Evolutionary conservation across 768 basidiomycete species (phyloP), one percentile per base, ranked within the genome.

Genomic region (Thelephora ganbajun): DNA sequence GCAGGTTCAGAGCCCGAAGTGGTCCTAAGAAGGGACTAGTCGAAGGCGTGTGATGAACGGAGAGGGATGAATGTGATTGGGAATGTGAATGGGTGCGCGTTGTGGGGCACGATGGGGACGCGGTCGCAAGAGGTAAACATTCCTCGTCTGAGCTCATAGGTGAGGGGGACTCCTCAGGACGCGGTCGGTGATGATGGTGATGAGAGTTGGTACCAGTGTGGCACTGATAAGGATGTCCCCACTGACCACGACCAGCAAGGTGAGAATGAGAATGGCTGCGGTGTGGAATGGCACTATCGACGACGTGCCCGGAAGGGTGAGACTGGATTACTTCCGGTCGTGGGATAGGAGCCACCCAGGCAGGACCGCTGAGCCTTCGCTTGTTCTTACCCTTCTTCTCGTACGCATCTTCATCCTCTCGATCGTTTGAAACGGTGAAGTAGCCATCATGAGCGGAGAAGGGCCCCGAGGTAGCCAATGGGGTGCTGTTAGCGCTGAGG

Each of bases 1-100:
- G 82, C 39, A 88, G 74, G 55, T 85, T 80, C 49, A 89, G 71
- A 5, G 80, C 80, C 47, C 81, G 73, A 53, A 89, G 63, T 2
- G 83, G 83, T 0, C 80, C 85, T 18, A 89, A 73, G 71, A 89
- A 87, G 0, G 85, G 85, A 50, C 80, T 83, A 1, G 83, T 80
- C 16, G 79, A 80, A 1, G 85, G 85, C 0, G 85, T 86, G 55
- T 61, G 62, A 33, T 57, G 50, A 12, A 62, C 69, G n/a, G 62
- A 14, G 63, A 63, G 19, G 66, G 64, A 20, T 60, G 59, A 13
- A 60, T 43, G 48, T 58, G 50, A 12, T 42, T 6, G 46, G 4
- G 33, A 36, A 33, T 50, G 51, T 47, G 46, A 39, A 57, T 30
- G 45, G 58, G 48, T 44, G 55, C 56, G 54, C 61, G 61, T 18